Percentiles rank a stretch among this genome's conserved stretches.
Evolutionary conservation across 306 rosid species (phyloP).

Genomic region (Malus sieversii): DNA sequence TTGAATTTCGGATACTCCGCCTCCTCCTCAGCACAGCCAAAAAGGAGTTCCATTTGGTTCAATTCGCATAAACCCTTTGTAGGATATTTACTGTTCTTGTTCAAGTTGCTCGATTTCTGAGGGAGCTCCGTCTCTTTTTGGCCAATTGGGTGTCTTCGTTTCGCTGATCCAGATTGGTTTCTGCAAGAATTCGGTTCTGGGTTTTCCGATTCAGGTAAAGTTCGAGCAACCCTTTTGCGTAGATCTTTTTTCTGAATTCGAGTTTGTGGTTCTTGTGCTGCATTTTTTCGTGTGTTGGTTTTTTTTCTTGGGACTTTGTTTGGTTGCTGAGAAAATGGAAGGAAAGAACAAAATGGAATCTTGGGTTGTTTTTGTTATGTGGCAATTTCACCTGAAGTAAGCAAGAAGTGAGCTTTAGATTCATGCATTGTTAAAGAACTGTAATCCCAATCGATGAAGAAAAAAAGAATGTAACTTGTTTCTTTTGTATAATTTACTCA

Average conservation of each 20-base stretch:
- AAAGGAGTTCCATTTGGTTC: not conserved
- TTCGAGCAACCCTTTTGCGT: conserved; percentile 25
- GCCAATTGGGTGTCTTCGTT: conserved; percentile 13
- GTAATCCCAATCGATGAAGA: not conserved
- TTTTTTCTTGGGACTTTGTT: not conserved
- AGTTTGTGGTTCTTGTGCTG: not conserved
- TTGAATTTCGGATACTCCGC: not conserved
- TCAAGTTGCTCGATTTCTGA: not conserved
- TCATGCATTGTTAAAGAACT: not conserved
- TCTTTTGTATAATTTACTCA: not conserved
- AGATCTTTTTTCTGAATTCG: conserved; percentile 35
- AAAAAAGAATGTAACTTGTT: not conserved
- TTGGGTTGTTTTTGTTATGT: conserved; percentile 5
- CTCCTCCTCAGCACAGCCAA: not conserved
- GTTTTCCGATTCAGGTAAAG: conserved; percentile 44
- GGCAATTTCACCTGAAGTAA: conserved; percentile 5
- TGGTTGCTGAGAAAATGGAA: conserved; percentile 12
- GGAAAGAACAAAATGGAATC: not conserved
- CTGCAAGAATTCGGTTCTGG: conserved; percentile 21
- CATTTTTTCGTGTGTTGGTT: not conserved
- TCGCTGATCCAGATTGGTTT: conserved; percentile 47
- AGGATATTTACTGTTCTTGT: not conserved
- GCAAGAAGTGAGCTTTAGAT: conserved; percentile 1
- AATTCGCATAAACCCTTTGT: not conserved
- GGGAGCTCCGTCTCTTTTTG: conserved; percentile 12